Evolutionary conservation across 2,329 filamentous ascomycete species (phyloP).

Genomic region (Ascomycota sp.): DNA sequence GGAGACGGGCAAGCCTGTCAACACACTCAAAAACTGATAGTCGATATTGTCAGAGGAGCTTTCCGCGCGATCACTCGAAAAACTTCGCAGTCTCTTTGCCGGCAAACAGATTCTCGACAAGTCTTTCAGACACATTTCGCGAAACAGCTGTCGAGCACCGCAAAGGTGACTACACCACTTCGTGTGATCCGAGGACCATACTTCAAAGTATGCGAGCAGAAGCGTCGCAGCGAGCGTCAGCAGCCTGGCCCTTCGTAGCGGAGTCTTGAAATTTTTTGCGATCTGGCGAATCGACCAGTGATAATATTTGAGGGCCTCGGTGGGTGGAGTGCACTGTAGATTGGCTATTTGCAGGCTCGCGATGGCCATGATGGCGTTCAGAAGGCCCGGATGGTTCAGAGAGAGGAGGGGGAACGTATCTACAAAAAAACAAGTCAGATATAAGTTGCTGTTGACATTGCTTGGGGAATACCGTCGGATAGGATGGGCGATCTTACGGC

Average conservation of each 20-base stretch:
- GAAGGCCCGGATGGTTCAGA: slow-evolving; percentile 63
- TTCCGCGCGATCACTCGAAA: slow-evolving; percentile 2
- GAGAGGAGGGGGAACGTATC: slow-evolving; percentile 70
- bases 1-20: slow-evolving; percentile 19
- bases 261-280: slow-evolving; percentile 51
- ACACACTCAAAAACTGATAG: slow-evolving; percentile 17
- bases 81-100: slow-evolving; percentile 26
- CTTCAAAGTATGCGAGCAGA: slow-evolving; percentile 77
- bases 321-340: slow-evolving; percentile 51
- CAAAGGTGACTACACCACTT: slow-evolving; percentile 91
- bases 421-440: no score
- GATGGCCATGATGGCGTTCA: slow-evolving; percentile 79
- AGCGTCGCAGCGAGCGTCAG: slow-evolving; percentile 77
- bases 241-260: slow-evolving; percentile 48
- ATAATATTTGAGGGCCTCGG: slow-evolving; percentile 79
- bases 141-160: slow-evolving; percentile 63
- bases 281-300: slow-evolving; percentile 65
- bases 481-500: slow-evolving; percentile 34
- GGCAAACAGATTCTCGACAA: slow-evolving; percentile 53
- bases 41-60: slow-evolving; percentile 19
- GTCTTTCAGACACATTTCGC: slow-evolving; percentile 58
- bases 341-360: slow-evolving; percentile 76
- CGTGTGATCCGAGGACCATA: slow-evolving; percentile 81
- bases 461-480: no score
- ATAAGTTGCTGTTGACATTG: no score